phyloP scores from a whole-genome alignment of 257 asterid genomes.

The Jasminum sambac region DNA sequence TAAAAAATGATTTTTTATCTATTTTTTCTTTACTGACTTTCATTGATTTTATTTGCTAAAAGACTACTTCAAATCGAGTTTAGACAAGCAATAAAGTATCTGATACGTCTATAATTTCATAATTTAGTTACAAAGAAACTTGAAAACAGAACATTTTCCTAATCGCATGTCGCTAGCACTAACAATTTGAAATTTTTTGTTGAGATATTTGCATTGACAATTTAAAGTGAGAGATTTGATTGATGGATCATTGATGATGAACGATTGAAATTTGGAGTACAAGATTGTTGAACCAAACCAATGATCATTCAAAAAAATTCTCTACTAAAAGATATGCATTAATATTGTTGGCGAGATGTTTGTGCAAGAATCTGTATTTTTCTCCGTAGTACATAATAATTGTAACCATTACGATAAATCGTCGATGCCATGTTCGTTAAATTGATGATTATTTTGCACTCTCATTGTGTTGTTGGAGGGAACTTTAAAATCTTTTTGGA shows the following conservation, averaged over 20 bases:
- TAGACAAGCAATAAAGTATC: no score
- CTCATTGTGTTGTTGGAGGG: background rate
- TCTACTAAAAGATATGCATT: background rate
- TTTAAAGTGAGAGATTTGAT: background rate
- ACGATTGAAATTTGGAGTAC: background rate
- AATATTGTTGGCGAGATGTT: constrained; percentile 11
- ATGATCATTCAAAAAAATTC: background rate
- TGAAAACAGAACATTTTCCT: background rate
- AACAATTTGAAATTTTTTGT: no score
- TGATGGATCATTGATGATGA: no score
- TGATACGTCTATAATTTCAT: background rate
- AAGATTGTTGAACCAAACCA: background rate
- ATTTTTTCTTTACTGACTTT: no score
- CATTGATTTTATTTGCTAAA: no score
- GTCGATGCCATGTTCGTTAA: background rate
- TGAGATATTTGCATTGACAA: background rate
- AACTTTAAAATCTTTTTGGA: background rate
- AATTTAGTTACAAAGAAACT: background rate
- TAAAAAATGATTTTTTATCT: no score
- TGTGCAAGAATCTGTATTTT: constrained; percentile 23
- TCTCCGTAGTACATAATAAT: constrained; percentile 8
- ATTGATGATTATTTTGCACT: background rate
- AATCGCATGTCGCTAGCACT: background rate
- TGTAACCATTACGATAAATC: constrained; percentile 15
- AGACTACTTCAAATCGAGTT: no score